Conservation (phyloP, 139 green algal genomes). For the Micromonas commoda region DNA sequence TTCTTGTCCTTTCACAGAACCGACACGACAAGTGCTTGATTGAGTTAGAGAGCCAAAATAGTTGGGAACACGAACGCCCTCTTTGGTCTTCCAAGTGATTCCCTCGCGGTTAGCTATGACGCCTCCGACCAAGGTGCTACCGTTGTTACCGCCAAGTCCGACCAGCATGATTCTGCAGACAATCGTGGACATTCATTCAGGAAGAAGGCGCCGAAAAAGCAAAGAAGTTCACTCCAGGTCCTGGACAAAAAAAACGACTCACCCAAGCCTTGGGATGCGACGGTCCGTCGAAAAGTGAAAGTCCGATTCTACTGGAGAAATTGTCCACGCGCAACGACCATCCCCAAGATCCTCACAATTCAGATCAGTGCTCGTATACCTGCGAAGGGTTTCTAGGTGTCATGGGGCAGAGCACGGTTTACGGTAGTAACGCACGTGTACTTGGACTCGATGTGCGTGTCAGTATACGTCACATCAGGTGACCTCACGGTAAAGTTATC, state of each 20-base stretch:
- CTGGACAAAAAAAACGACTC: background rate
- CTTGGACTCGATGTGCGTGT: constrained; percentile 65
- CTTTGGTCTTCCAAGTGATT: constrained; percentile 98
- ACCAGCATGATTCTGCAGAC: constrained; percentile 93
- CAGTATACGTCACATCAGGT: constrained; percentile 73
- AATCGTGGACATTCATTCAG: background rate
- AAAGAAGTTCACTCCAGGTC: constrained; percentile 44
- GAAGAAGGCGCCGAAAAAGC: background rate
- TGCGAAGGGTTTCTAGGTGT: background rate
- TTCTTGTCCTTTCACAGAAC: constrained; percentile 91
- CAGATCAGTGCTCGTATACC: no score
- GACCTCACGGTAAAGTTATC: constrained; percentile 77
- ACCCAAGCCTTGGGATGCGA: no score
- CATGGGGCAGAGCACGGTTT: background rate
- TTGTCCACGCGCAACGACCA: no score
- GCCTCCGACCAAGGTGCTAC: constrained; percentile 86
- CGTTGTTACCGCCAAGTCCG: constrained; percentile 96
- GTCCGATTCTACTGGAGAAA: no score
- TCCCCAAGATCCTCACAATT: no score
- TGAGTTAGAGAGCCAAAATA: constrained; percentile 96
- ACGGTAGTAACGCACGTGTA: constrained; percentile 62
- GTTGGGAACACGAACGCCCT: constrained; percentile 91
- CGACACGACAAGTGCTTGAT: constrained; percentile 83
- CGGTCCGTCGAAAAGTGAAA: no score
- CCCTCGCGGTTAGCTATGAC: constrained; percentile 85